phyloP scores from a whole-genome alignment of 257 asterid species.

The Fraxinus excelsior region DNA sequence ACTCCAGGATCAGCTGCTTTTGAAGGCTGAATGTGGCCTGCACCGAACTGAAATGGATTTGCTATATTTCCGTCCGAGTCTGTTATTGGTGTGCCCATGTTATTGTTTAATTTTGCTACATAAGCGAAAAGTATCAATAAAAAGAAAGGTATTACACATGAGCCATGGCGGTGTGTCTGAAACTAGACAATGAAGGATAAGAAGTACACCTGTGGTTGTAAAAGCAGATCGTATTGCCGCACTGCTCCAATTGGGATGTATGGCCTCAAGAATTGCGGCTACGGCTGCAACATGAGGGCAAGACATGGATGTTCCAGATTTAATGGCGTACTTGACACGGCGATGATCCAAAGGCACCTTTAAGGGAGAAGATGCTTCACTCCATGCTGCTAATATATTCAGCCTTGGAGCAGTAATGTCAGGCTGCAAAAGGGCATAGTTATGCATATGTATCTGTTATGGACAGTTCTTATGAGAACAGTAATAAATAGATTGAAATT shows the following conservation, averaged over 20 bases:
- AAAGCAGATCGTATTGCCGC: not conserved
- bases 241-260: not conserved
- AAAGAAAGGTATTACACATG: no score
- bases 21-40: slow-evolving; percentile 51
- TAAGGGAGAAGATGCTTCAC: slow-evolving; percentile 34
- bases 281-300: slow-evolving; percentile 50
- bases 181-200: not conserved
- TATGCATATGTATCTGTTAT: no score
- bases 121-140: not conserved
- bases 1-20: slow-evolving; percentile 57
- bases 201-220: not conserved
- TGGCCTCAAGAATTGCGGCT: slow-evolving; percentile 28
- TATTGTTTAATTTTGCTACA: slow-evolving; percentile 34
- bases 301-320: slow-evolving; percentile 55
- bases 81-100: slow-evolving; percentile 29
- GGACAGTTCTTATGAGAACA: no score
- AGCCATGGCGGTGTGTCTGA: no score
- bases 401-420: slow-evolving; percentile 31
- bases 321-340: slow-evolving; percentile 28
- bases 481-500: no score
- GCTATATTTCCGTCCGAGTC: slow-evolving; percentile 33
- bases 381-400: slow-evolving; percentile 33
- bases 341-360: slow-evolving; percentile 18
- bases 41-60: slow-evolving; percentile 41
- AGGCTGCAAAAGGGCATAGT: slow-evolving; percentile 4